Evolutionary conservation across 768 basidiomycete species (phyloP), one percentile per base, ranked within the genome.

Genomic region (Agaricus sinodeliciosus): DNA sequence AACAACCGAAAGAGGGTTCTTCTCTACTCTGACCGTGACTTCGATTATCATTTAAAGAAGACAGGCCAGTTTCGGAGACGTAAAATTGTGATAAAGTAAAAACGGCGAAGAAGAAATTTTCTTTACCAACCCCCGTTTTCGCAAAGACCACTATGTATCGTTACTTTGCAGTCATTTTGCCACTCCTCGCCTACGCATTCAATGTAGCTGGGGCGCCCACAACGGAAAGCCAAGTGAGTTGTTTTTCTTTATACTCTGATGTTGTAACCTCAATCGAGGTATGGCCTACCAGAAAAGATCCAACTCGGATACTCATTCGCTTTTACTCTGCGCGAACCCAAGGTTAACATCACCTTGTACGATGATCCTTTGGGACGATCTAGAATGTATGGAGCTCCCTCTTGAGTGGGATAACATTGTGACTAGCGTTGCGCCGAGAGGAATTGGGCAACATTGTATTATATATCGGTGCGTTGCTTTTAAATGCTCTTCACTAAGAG

Each of bases 381-480:
- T 52, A 16, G 9, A 31, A 26, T 46, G 51, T 19, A 40, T 46
- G 44, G 51, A 52, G 37, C 36, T 52, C 28, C 51, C 51, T 7
- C 27, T 47, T 9, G 51, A 52, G 16, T 47, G 44, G 51, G 51
- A 52, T 19, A 46, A 52, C 19, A 39, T 52, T n/a, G 51, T 41
- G 44, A 11, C 44, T 25, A 46, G 51, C 18, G 51, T 52, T 36
- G 43, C 51, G 15, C 31, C 44, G n/a, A 52, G 39, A 36, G 51
- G 27, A 16, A 46, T 15, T 28, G 44, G 36, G 9, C 43, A 28
- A 9, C 36, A 19, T 34, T 52, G 44, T 40, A 52, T 52, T 3
- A 16, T 52, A 22, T 47, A 52, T 40, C 44, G 51, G 51, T 52
- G 26, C 11, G 51, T 15, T 22, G 9, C 11, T 22, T 6, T 4